Evolutionary conservation across 108 stramenopile genomes (phyloP).

Genomic region (Cylindrotheca fusiformis): DNA sequence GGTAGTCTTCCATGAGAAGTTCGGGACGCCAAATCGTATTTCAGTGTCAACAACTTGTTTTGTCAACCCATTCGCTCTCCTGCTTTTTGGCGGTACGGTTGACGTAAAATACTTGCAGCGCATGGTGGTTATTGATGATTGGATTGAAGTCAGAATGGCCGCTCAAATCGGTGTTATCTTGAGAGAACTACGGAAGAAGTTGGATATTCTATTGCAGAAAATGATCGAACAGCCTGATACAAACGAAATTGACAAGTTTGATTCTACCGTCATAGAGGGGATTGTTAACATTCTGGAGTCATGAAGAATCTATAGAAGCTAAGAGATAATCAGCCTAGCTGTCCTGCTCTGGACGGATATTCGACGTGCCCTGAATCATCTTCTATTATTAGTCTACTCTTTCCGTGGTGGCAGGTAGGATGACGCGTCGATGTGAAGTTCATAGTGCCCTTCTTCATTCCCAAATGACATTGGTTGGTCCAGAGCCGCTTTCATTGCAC

Average conservation of each 20-base stretch:
- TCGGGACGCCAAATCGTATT: conserved; percentile 59
- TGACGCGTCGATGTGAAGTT: conserved; percentile 62
- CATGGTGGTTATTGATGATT: conserved; percentile 61
- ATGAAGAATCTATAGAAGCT: neutral
- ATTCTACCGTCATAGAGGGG: neutral
- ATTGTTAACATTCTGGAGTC: conserved; percentile 4
- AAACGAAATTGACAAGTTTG: neutral
- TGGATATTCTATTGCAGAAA: conserved; percentile 25
- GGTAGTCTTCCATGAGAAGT: conserved; percentile 75
- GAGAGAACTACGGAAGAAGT: conserved; percentile 38
- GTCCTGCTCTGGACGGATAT: too few species aligned
- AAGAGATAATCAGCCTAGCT: too few species aligned
- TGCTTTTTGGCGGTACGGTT: conserved; percentile 62
- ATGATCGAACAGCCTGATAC: neutral
- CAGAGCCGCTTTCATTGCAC: conserved; percentile 48
- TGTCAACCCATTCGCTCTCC: conserved; percentile 55
- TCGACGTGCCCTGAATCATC: neutral
- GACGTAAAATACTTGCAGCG: conserved; percentile 57
- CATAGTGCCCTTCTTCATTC: conserved; percentile 49
- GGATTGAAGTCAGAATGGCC: conserved; percentile 63
- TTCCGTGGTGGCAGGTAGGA: neutral
- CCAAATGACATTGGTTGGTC: conserved; percentile 65
- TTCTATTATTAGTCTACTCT: neutral
- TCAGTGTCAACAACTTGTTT: conserved; percentile 61
- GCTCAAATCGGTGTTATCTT: conserved; percentile 70